Evolutionary conservation across 805 yeast genomes (phyloP), one percentile per base, ranked within the genome.

Genomic region (Huiozyma naganishii): DNA sequence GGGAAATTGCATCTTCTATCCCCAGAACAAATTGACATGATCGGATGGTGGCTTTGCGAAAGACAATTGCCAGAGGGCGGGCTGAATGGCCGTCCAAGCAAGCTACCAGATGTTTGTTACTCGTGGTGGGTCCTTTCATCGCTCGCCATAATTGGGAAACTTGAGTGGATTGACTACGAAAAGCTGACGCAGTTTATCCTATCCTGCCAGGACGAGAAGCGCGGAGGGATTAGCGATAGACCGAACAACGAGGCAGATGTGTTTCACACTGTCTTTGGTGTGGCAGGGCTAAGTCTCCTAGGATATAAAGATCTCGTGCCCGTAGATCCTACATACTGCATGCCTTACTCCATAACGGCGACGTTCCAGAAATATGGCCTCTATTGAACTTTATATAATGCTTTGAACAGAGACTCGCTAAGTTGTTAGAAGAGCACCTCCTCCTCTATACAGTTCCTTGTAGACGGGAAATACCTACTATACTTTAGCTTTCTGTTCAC

Each of bases 101-200:
- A 92, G 59, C 66, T 87, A 13, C 95, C 97, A 0, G 99, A 92
- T 62, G 95, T 86, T n/a, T 92, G 99, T 59, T 92, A 92, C 60
- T 80, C 92, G 53, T 92, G 97, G 95, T 92, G 99, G 99, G 95
- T 88, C 7, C 61, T 88, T 23, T 81, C 94, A 1, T 73, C 87
- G 2, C 64, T 89, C 45, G 73, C 83, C 0, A 79, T 86, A 33
- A 68, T 90, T 17, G 75, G 67, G 0, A 78, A 74, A 48, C 60
- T 79, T 13, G 74, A 83, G 50, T 88, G 95, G 88, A 82, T 92
- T n/a, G 81, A 86, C 55, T 70, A 68, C 29, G 71, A 65, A 5
- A 77, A 73, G 52, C 66, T 92, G 45, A 71, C 73, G 42, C 60
- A 64, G 2, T 92, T 88, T 56, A 88, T 92, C 5, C 62, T 90